Conservation (phyloP, 495 filamentous ascomycete species). For the Cladorrhinum samala region DNA sequence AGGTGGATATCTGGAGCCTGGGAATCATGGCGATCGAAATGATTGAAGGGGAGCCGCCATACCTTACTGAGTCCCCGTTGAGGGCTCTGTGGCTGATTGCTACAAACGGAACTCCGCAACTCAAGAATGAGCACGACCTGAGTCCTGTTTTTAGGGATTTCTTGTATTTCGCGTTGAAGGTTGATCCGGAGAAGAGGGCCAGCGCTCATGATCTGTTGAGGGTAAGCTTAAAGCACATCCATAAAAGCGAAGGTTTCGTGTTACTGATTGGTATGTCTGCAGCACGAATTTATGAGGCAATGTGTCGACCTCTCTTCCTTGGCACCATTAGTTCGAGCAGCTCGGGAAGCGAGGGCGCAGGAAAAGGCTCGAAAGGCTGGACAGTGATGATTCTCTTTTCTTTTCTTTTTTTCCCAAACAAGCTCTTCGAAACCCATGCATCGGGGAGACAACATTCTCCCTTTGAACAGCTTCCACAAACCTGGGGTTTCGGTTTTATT, state of each 20-base stretch:
- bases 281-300: slow-evolving; percentile 93
- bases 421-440: too few relatives aligned
- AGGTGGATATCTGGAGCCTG: slow-evolving; percentile 97
- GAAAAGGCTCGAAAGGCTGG: slow-evolving; percentile 74
- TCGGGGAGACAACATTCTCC: too few relatives aligned
- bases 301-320: slow-evolving; percentile 57
- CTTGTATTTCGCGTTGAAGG: slow-evolving; percentile 82
- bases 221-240: too few relatives aligned
- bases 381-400: slow-evolving; percentile 25
- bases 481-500: too few relatives aligned
- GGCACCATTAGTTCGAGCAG: slow-evolving; percentile 79
- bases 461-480: too few relatives aligned
- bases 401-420: slow-evolving; percentile 7
- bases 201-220: slow-evolving; percentile 87
- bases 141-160: slow-evolving; percentile 83
- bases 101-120: slow-evolving; percentile 89
- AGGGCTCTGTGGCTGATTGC: slow-evolving; percentile 93
- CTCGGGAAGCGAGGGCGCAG: slow-evolving; percentile 72
- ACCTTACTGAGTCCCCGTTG: slow-evolving; percentile 90
- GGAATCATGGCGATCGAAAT: slow-evolving; percentile 99
- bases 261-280: slow-evolving; percentile 22
- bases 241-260: too few relatives aligned
- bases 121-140: slow-evolving; percentile 86
- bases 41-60: slow-evolving; percentile 98
- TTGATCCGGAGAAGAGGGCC: slow-evolving; percentile 92